Evolutionary conservation across 371 early-diverging fungal genomes (phyloP), one percentile per base, ranked within the genome.

Genomic region (Mortierella sp.): DNA sequence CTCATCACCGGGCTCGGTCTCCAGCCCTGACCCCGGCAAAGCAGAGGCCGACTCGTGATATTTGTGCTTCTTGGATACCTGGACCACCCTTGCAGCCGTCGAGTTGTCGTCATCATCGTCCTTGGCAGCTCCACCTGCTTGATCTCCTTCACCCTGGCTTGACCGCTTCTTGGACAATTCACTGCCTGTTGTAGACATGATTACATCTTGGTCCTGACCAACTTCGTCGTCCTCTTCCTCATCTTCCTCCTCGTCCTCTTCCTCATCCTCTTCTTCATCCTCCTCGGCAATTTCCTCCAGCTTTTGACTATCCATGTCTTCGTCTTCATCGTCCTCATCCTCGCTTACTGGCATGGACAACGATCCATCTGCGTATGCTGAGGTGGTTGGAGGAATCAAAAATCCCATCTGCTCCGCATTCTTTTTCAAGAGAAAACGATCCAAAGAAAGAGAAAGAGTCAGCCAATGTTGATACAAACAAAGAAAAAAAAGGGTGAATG

Each of bases 11-110:
- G 3, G 9, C 7, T 47, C 60, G 1, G 21, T 45, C 9, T 62
- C 62, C 26, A 16, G 46, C 3, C 37, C 62, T 23, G 19, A 26
- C 4, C 18, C 18, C 23, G 53, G 53, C 29, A 57, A 57, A 9
- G 9, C 37, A 3, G 37, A 37, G 37, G 37, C 9, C 37, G 37
- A 37, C 37, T 37, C 37, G 57, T 68, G 83, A 11, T 75, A 85
- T 45, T 63, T 70, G 46, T 75, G 70, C 45, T 75, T 75, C 67
- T 70, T 75, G 60, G 75, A 56, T 18, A 75, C 58, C 66, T 82
- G 48, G 72, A 81, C 57, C 75, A 86, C 68, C 61, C 82, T 28
- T 66, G 86, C 64, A 72, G 82, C 82, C 11, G 80, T 50, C 60
- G 81, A 28, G 83, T 87, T 65, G 44, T 62, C 57, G 62, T 81